Evolutionary conservation across 768 basidiomycete genomes (phyloP), one percentile per base, ranked within the genome.

Genomic region (Leucosporidium creatinivorum): DNA sequence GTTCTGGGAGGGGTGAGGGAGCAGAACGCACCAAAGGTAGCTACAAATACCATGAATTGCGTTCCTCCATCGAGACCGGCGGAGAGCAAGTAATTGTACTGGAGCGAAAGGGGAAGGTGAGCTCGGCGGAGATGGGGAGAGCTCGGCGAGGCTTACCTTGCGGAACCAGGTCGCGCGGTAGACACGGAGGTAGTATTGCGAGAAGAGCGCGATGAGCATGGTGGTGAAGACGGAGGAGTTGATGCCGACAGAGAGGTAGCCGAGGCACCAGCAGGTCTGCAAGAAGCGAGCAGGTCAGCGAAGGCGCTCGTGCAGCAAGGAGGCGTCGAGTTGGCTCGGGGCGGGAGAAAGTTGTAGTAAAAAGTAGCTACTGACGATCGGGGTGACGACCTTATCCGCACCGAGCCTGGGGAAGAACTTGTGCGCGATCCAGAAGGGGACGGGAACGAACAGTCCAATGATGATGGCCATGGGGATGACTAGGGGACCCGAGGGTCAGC

Each of bases 51-150:
- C 84, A 85, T 85, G 23, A 85, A 83, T 75, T 84, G 80, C 21
- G 84, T 83, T 13, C 86, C 85, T 28, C 85, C 85, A 72, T 86
- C 85, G 48, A 86, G 78, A 10, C 83, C 87, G 50, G 85, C 87
- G 33, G 85, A 85, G 4, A 87, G 77, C 49, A 74, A 58, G 63
- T 64, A 74, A 62, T 74, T 72, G 67, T 74, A 74, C 62, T 73
- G 23, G 73, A 44, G 39, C 5, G 33, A 33, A 13, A 44, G 39
- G 13, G 10, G 39, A 44, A 17, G 39, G 13, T 44, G 39, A 44
- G 39, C 39, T 44, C 39, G 39, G 39, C 15, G 8, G 39, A 44
- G 15, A 44, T 9, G 10, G 39, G 15, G 33, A 44, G 39, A 15
- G 39, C 39, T 44, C 13, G 39, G 15, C 6, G 13, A 44, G 15